Evolutionary conservation across 1,284 basidiomycete genomes (phyloP), one percentile per base, ranked within the genome.

Genomic region (Hemileia vastatrix): DNA sequence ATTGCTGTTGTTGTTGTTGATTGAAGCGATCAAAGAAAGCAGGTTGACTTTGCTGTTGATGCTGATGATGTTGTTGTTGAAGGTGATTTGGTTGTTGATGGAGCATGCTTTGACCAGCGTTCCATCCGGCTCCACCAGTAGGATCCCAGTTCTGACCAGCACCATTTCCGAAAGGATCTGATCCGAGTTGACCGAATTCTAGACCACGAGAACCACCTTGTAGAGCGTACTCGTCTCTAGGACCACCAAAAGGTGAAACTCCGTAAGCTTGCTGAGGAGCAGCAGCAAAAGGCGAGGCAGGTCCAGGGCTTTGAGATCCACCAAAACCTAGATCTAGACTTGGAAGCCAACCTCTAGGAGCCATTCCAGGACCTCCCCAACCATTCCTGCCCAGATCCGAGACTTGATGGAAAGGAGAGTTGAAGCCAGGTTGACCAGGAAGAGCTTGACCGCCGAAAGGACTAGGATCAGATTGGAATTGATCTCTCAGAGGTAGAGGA

Each of bases 1-100:
- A 31, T 23, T 23, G 60, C 44, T 56, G 57, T 9, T 58, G 57
- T 60, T 40, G 11, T 21, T 32, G 19, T 36, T 23, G 52, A 32
- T 54, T 32, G 19, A 24, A 32, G 13, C 31, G 48, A 24, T 50
- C 48, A 50, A 50, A 32, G 48, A 50, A 50, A n/a, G 8, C 13
- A 50, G 23, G 48, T 32, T 50, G 48, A 19, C 23, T 19, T 47
- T 47, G 45, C 45, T 47, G 45, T 47, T 47, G 45, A 47, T 19
- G 45, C n/a, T 32, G 48, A 50, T 11, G 8, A 11, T n/a, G 9
- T 27, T 50, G 31, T 27, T 27, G 48, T 32, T 50, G 48, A 24
- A 27, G 48, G 13, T 50, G 8, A 11, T 27, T 15, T 15, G 31
- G n/a, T 50, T 50, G 48, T 32, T 24, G 48, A 24, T 50, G 48